phyloP scores from a whole-genome alignment of 208 protist species.

The Trypanosomatidae sp. region DNA sequence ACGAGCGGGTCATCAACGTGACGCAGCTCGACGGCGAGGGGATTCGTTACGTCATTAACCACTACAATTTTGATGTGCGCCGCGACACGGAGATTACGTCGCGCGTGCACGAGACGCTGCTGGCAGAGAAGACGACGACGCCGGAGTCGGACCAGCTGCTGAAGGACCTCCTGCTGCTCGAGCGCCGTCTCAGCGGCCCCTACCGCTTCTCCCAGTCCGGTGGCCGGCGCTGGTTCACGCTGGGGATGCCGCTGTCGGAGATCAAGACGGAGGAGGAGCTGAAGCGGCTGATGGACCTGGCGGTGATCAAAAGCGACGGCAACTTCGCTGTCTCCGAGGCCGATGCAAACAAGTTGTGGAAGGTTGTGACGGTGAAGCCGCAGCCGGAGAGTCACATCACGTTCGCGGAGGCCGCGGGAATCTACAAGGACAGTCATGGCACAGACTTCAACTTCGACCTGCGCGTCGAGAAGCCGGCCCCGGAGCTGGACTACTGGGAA shows the following conservation, averaged over 20 bases:
- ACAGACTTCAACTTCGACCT: constrained; percentile 48
- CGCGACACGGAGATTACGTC: constrained; percentile 79
- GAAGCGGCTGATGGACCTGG: constrained; percentile 66
- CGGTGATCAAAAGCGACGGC: constrained; percentile 64
- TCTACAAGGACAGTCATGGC: constrained; percentile 23
- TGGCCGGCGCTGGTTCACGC: constrained; percentile 76
- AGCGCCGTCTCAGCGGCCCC: constrained; percentile 74
- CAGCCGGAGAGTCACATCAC: constrained; percentile 42
- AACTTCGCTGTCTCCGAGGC: constrained; percentile 51
- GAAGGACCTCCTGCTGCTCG: constrained; percentile 73
- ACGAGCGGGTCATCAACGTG: constrained; percentile 55
- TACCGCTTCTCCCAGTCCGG: constrained; percentile 75
- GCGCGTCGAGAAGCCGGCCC: constrained; percentile 71
- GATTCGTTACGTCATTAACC: constrained; percentile 82
- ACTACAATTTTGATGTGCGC: constrained; percentile 91
- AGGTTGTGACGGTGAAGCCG: constrained; percentile 57
- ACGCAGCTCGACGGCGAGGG: constrained; percentile 74
- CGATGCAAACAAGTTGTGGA: constrained; percentile 75
- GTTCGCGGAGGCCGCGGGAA: constrained; percentile 54
- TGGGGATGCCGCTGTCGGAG: constrained; percentile 73
- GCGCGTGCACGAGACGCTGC: constrained; percentile 60
- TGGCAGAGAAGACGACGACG: constrained; percentile 43
- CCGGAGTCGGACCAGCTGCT: constrained; percentile 79
- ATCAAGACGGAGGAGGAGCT: constrained; percentile 76
- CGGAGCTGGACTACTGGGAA: constrained; percentile 75